Conservation (phyloP, 208 protist genomes). For the Histomonas meleagridis region DNA sequence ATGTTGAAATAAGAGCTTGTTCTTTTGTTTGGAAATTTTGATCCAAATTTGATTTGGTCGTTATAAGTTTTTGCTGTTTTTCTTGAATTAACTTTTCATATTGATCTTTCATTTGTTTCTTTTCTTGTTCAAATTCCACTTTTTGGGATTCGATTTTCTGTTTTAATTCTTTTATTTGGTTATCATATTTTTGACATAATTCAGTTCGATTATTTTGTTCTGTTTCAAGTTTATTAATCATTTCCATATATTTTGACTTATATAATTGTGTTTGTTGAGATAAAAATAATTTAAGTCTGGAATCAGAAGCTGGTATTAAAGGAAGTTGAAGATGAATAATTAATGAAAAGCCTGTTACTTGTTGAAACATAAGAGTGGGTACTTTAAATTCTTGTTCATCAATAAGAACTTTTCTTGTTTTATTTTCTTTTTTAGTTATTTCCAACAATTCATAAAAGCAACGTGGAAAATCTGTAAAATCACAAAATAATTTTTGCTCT, state of each 20-base stretch:
- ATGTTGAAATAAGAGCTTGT: background rate
- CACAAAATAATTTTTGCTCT: background rate
- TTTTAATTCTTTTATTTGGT: background rate
- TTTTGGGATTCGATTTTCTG: background rate
- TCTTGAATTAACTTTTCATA: background rate
- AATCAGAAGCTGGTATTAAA: background rate
- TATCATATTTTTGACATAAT: background rate
- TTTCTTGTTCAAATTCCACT: background rate
- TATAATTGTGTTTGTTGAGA: background rate
- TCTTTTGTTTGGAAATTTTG: background rate
- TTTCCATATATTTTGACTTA: background rate
- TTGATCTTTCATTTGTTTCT: background rate
- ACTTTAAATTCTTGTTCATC: background rate
- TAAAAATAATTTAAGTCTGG: background rate
- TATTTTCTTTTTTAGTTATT: background rate
- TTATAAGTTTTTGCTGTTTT: background rate
- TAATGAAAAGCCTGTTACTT: background rate
- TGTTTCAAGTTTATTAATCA: background rate
- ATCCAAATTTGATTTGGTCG: background rate
- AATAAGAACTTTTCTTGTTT: background rate
- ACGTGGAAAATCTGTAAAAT: background rate
- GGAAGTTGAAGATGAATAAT: background rate
- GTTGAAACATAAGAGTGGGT: background rate
- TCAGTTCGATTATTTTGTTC: background rate
- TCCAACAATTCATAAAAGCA: background rate